Base-by-base conservation (phyloP, 2,329 filamentous ascomycete genomes). In the Grosmannia serpens region DNA sequence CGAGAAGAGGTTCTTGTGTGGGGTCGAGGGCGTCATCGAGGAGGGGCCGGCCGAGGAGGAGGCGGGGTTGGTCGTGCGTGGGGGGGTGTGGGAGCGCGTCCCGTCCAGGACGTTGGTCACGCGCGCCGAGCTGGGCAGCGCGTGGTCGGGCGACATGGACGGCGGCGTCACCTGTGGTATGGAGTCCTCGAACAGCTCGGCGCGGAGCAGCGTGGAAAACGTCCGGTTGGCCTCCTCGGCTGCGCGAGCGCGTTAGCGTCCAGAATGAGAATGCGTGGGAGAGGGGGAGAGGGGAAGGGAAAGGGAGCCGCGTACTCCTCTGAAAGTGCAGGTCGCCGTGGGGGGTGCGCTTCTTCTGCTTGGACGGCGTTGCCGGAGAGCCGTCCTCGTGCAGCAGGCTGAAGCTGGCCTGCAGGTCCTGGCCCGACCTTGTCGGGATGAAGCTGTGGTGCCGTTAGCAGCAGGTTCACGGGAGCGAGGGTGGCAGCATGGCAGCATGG, bases 1-100 rank as follows among this genome's bases (percentile, higher is more conserved):
- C 29, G 88, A 89, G 70, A 99, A 97, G 46, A 99, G 82, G 65
- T 99, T 99, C 74, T 96, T 97, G 72, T 96, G 91, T 11, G 94
- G 94, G 4, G 94, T 99, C 1, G 92, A 95, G 0, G 94, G 94
- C 0, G 92, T 96, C 60, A 94, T 78, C 59, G 84, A 86, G 1
- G 87, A 82, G 13, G 88, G 85, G n/a, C 91, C 60, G n/a, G 61
- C 54, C 10, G 62, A 61, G 1, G 61, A 59, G 6, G 60, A 47
- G 58, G 57, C 29, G 24, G 59, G 58, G 41, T 58, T 58, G 31
- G 57, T 61, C 47, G 59, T 59, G 27, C 60, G 62, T 29, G 91
- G 91, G 52, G 91, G 91, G 7, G 92, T 96, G 64, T 87, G 85
- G 55, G 89, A 87, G 67, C 88, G 81, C 55, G 84, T 87, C 55